Base-by-base conservation (phyloP, 2,329 filamentous ascomycete species). In the Cladophialophora yegresii region DNA sequence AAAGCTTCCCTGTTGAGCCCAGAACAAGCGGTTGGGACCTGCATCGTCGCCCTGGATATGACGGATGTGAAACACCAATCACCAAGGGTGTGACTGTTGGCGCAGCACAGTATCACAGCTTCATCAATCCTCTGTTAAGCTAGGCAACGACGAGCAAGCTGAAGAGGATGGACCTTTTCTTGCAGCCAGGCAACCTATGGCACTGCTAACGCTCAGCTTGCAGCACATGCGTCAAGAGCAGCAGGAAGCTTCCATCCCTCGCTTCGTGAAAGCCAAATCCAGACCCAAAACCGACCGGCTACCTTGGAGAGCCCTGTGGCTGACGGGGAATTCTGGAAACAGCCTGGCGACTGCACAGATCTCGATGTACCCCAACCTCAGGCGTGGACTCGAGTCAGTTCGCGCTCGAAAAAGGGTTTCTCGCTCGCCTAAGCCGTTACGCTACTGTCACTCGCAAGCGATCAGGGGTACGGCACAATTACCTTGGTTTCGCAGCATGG, bases 321-420 rank as follows among this genome's bases (percentile, higher is more conserved):
- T 49, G 55, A 43, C 55, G 55, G 43, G 22, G 55, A 22, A 47
- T 58, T 43, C 47, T 23, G 55, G 32, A 58, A 58, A 13, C 13
- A 50, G n/a, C 22, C 43, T 36, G 32, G 55, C 20, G 28, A 58
- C 28, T 30, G 43, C 20, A 30, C 10, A 51, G 20, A n/a, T 51
- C 20, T 51, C 16, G 26, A 51, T 51, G 26, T 49, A 50, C 10
- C 9, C 8, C 20, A 30, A 10, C 23, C n/a, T 28, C 43, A 50
- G 20, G 54, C 22, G 1, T 28, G 20, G 30, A 36, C 28, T 49
- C 55, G 55, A 58, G 55, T 58, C 55, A 58, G 36, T 50, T 23
- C 40, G 33, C 55, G 3, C 13, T 49, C 40, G 26, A 54, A 8
- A 9, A 43, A 10, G 10, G 40, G 4, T 49, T 49, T 1, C 23